These are phyloP conservation scores for Magnaporthiopsis rhizophila DNA, from an alignment of 2,329 filamentous ascomycete genomes.

Conservation along the genomic window DNA sequence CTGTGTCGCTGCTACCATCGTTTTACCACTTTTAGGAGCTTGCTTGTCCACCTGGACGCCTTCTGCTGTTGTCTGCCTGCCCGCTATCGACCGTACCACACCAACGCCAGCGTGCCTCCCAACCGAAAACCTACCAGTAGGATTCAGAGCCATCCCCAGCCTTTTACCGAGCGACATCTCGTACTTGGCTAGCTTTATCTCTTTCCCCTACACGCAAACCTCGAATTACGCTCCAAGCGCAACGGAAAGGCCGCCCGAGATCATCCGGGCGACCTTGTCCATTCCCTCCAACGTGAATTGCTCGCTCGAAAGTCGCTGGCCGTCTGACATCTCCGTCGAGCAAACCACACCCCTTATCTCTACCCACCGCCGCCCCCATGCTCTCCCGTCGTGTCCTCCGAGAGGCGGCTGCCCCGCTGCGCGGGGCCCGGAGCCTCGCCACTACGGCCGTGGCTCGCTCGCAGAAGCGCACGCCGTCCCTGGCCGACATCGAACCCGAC, in stretches of 20 bases:
- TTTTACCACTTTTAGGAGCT: neutral
- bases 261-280: neutral
- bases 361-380: conserved; percentile 27
- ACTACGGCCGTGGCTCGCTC: conserved; percentile 37
- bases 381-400: conserved; percentile 43
- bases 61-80: conserved; percentile 1
- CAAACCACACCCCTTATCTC: conserved; percentile 18
- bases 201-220: neutral
- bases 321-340: neutral
- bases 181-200: neutral
- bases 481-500: conserved; percentile 74
- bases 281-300: neutral
- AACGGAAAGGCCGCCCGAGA: neutral
- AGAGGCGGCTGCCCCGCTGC: conserved; percentile 34
- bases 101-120: neutral
- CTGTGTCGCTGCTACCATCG: neutral
- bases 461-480: conserved; percentile 54
- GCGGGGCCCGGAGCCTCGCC: conserved; percentile 47
- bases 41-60: conserved; percentile 2
- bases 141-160: neutral
- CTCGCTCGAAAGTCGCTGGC: neutral
- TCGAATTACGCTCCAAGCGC: neutral
- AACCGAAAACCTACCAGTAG: neutral
- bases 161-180: neutral
- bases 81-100: neutral